Evolutionary conservation across 148 eudicot species (phyloP).

Genomic region (Chenopodium formosanum): DNA sequence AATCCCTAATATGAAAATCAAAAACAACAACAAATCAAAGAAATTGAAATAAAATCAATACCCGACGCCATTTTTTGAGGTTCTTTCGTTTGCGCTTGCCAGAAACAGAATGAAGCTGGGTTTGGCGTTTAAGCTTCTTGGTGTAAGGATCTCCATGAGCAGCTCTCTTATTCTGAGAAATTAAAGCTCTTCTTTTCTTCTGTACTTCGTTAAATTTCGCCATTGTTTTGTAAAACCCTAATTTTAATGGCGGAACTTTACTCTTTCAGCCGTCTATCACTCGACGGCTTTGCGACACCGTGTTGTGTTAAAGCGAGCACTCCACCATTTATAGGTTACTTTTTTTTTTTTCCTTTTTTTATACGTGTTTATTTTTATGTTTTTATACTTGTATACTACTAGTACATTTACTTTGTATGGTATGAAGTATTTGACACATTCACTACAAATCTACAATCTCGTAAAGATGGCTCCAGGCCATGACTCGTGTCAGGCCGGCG

Average conservation of each 20-base stretch:
- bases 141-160: constrained; percentile 62
- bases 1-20: not conserved
- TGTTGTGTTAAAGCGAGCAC: no score
- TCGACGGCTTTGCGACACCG: no score
- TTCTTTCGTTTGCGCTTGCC: constrained; percentile 92
- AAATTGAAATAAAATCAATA: not conserved
- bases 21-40: not conserved
- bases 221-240: constrained; percentile 39
- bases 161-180: constrained; percentile 52
- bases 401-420: no score
- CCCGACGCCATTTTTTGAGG: constrained; percentile 92
- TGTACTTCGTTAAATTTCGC: constrained; percentile 80
- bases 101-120: constrained; percentile 57
- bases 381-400: no score
- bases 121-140: constrained; percentile 54
- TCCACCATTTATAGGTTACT: no score
- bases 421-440: no score
- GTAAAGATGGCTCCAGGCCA: no score
- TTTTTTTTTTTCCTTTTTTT: no score
- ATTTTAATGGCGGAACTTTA: not conserved
- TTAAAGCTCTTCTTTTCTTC: constrained; percentile 62
- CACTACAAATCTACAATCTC: no score
- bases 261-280: no score
- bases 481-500: no score
- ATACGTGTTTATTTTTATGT: no score